Base-by-base conservation (phyloP, 2,329 filamentous ascomycete genomes). In the Trichoderma arundinaceum region DNA sequence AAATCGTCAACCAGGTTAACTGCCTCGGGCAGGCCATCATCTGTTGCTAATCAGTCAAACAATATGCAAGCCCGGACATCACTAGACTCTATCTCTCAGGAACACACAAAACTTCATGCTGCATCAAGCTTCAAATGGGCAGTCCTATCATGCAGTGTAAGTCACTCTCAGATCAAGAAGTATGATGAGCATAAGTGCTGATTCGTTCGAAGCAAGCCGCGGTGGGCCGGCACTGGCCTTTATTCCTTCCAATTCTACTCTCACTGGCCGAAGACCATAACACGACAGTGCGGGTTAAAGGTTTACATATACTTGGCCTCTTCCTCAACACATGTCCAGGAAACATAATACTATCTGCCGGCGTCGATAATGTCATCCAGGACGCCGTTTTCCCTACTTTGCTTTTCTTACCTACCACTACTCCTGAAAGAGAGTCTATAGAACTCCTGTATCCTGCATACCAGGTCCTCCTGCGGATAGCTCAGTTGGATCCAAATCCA, bases 391-490 rank as follows among this genome's bases (percentile, higher is more conserved):
- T 89, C 69, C 91, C 92, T 0, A 87, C 88, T 41, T 83, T 97
- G n/a, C 83, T 90, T 7, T 91, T 88, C 71, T 82, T 97, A 6
- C 94, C 94, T 0, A 87, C 84, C 12, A 80, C 96, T 48, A 97
- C 92, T 0, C 88, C 91, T 0, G 90, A 92, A 72, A 74, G 82
- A 0, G 90, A 95, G 64, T 91, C 91, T 4, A 73, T 90, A 1
- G 72, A 74, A 1, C 78, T 97, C 3, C 83, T 97, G 1, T 73
- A 76, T 6, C 81, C 83, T 7, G 87, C 90, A 0, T 96, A 93
- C 69, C 81, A 84, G 7, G 88, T 88, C 1, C 80, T 96, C 3
- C 77, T 90, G 17, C 78, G 79, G 0, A 82, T 97, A 6, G 84
- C 75, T 22, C 68, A 72, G 56, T 57, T 71, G 7, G 69, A 74